phyloP scores from a whole-genome alignment of 2,329 filamentous ascomycete species.

The Hyphodiscus sp. region DNA sequence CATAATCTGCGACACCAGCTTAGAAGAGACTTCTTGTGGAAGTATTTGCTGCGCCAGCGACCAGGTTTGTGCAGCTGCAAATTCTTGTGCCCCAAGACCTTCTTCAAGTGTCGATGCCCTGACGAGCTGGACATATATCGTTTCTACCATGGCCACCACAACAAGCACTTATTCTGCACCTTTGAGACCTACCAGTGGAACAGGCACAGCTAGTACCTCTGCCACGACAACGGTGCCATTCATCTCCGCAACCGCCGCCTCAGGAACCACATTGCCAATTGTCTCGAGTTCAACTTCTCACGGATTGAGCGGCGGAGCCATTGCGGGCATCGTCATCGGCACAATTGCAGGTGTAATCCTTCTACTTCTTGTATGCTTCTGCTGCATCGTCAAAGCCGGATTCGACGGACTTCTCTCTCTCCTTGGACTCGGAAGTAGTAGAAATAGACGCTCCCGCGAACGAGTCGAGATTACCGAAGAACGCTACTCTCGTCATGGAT shows the following conservation, averaged over 20 bases:
- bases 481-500: slow-evolving; percentile 49
- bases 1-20: slow-evolving; percentile 44
- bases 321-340: slow-evolving; percentile 76
- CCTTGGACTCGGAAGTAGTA: slow-evolving; percentile 52
- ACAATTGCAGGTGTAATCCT: slow-evolving; percentile 60
- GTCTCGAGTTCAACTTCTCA: slow-evolving; percentile 11
- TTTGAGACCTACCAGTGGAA: slow-evolving; percentile 46
- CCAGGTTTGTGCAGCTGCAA: slow-evolving; percentile 54
- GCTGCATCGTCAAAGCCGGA: slow-evolving; percentile 59
- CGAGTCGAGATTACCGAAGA: slow-evolving; percentile 53
- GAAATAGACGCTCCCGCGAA: slow-evolving; percentile 38
- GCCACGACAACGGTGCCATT: slow-evolving; percentile 41
- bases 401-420: slow-evolving; percentile 54
- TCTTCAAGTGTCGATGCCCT: slow-evolving; percentile 7
- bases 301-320: slow-evolving; percentile 62
- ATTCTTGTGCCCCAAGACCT: slow-evolving; percentile 13
- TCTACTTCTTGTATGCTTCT: slow-evolving; percentile 66
- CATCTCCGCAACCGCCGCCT: slow-evolving; percentile 46
- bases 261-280: slow-evolving; percentile 31
- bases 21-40: slow-evolving; percentile 57
- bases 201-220: slow-evolving; percentile 42
- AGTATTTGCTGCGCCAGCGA: slow-evolving; percentile 62
- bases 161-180: slow-evolving; percentile 32
- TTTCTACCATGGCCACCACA: slow-evolving; percentile 6
- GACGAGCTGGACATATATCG: slow-evolving; percentile 32